These are phyloP conservation scores for Vaccinium corymbosum DNA, from an alignment of 148 eudicot species.

Conservation along the genomic window DNA sequence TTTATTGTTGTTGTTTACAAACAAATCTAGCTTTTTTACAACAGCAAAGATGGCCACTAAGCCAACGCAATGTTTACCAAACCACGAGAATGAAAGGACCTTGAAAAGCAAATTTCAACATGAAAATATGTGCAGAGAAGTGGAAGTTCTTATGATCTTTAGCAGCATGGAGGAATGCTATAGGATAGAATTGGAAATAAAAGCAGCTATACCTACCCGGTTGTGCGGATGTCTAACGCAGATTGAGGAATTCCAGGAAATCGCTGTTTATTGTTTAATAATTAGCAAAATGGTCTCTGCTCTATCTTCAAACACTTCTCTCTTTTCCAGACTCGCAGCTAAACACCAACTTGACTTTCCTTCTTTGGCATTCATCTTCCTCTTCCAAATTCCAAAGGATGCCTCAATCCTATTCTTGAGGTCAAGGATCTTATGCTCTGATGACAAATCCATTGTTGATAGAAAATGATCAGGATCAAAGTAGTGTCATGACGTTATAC, in stretches of 20 bases:
- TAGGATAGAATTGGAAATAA: background rate
- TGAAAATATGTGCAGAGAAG: background rate
- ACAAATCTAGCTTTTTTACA: background rate
- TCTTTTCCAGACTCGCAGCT: slow-evolving; percentile 57
- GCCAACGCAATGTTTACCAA: background rate
- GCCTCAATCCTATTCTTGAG: slow-evolving; percentile 71
- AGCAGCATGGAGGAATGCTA: background rate
- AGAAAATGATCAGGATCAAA: slow-evolving; percentile 63
- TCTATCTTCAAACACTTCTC: slow-evolving; percentile 69
- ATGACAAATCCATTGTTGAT: slow-evolving; percentile 48
- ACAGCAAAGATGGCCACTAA: background rate
- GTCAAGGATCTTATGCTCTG: slow-evolving; percentile 66
- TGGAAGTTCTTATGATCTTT: background rate
- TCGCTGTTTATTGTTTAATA: slow-evolving; percentile 47
- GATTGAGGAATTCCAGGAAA: slow-evolving; percentile 68
- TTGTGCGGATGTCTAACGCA: slow-evolving; percentile 57
- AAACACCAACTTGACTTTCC: slow-evolving; percentile 65
- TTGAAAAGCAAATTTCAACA: background rate
- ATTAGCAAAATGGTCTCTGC: slow-evolving; percentile 57
- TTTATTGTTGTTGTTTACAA: background rate
- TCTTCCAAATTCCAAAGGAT: slow-evolving; percentile 59
- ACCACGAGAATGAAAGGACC: background rate
- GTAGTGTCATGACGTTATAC: slow-evolving; percentile 44
- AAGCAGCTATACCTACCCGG: slow-evolving; percentile 30
- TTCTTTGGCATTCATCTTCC: slow-evolving; percentile 59